Evolutionary conservation across 2,329 filamentous ascomycete genomes (phyloP), one percentile per base, ranked within the genome.

Genomic region (Aspergillus chevalieri): DNA sequence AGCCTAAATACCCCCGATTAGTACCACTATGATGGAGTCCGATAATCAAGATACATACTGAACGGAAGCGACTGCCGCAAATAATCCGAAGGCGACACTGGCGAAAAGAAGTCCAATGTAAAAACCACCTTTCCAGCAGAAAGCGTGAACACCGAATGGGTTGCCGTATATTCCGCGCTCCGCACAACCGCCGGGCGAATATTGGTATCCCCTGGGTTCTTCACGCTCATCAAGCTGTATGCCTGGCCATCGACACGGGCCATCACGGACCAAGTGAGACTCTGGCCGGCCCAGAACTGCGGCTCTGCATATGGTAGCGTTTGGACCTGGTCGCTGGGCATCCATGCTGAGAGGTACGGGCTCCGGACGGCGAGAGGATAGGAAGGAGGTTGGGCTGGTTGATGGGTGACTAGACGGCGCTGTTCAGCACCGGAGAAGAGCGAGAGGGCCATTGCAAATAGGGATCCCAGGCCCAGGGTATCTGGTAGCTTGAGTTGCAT

Each of bases 31-130:
- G 21, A 22, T 5, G 21, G 21, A 22, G 21, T 22, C 6, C 21
- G 21, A 22, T 22, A 22, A 5, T 6, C 21, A 22, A 22, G 21
- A 5, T 22, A 22, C 50, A 34, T 59, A 67, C 65, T 65, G 54
- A 73, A 75, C 30, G 73, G 73, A 44, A 74, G 62, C 7, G 70
- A 74, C 48, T 75, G 72, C 14, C 72, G 66, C 4, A 70, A 46
- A 49, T 72, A 69, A 53, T 74, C 66, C 1, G 64, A 64, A 2
- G 71, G 70, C 3, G 70, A 71, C 4, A 75, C 67, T 1, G 72
- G 73, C 12, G 72, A 74, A 50, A 75, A 69, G 52, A 75, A 75
- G 51, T 75, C 72, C 28, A 75, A 52, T 1, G 58, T 65, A 33
- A 74, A 59, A 9, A 47, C 61, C 6, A 65, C 65, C 10, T 57